These are phyloP conservation scores for Apiospora malaysiana DNA, from an alignment of 2,329 filamentous ascomycete species.

Conservation along the genomic window DNA sequence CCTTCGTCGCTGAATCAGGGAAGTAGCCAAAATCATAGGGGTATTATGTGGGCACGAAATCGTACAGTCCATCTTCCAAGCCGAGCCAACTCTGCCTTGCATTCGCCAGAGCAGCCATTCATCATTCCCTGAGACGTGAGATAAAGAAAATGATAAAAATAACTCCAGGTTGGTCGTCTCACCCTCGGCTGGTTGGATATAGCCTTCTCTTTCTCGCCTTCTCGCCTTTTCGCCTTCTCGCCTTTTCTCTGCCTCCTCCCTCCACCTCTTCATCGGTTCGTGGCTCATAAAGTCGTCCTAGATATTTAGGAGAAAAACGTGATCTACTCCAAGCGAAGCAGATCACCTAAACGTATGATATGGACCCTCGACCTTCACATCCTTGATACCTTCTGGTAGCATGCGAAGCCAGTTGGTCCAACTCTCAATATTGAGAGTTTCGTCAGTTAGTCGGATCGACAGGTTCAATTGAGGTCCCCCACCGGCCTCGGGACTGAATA, in stretches of 20 bases:
- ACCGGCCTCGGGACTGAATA: constrained; percentile 45
- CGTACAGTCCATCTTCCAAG: constrained; percentile 11
- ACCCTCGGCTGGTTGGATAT: not conserved
- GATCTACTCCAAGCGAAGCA: not conserved
- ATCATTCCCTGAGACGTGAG: constrained; percentile 8
- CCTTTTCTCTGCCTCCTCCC: not conserved
- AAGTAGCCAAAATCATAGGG: not conserved
- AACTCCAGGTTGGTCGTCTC: not conserved
- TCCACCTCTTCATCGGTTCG: not conserved
- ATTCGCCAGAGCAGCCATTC: not conserved
- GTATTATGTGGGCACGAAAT: constrained; percentile 16
- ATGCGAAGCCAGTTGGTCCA: constrained; percentile 65
- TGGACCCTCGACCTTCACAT: constrained; percentile 61
- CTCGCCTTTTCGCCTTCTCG: not conserved
- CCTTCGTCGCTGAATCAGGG: not conserved
- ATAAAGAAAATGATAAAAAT: constrained; percentile 11
- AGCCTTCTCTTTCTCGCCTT: not conserved
- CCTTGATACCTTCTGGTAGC: constrained; percentile 62
- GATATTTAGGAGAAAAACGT: not conserved
- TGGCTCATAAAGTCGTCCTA: constrained; percentile 17
- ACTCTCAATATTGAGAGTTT: constrained; percentile 56
- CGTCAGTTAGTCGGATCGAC: constrained; percentile 57
- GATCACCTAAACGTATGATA: constrained; percentile 20
- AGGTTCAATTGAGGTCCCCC: constrained; percentile 52
- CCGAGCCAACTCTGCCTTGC: not conserved